A percentile compares a stretch with the other conserved stretches of the same genome.
Conservation (phyloP, 169 alveolate genomes). For the Cryptosporidium parvum region DNA sequence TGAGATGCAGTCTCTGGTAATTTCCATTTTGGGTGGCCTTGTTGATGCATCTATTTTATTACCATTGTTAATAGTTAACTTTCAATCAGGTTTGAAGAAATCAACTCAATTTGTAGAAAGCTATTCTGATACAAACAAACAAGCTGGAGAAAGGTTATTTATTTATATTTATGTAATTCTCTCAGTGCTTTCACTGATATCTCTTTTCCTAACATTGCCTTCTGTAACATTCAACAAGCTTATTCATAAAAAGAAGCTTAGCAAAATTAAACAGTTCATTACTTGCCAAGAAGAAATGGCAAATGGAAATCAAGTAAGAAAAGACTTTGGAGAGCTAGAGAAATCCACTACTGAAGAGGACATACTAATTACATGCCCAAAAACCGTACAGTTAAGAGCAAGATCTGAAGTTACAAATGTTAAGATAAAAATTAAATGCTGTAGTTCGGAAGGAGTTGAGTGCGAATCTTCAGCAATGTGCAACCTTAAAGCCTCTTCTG, state of each 20-base stretch:
- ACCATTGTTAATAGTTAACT: slow-evolving; percentile 28
- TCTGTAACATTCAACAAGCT: slow-evolving; percentile 60
- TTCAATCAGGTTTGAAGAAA: slow-evolving; percentile 25
- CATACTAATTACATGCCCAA: slow-evolving; percentile 21
- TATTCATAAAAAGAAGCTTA: slow-evolving; percentile 4
- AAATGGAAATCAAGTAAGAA: neutral
- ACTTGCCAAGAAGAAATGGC: slow-evolving; percentile 43
- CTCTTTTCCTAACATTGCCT: slow-evolving; percentile 49
- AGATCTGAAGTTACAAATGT: slow-evolving; percentile 63
- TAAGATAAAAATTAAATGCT: slow-evolving; percentile 16
- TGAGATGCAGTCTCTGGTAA: slow-evolving; percentile 66
- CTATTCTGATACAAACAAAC: neutral
- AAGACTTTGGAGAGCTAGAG: neutral
- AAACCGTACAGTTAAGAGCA: slow-evolving; percentile 9
- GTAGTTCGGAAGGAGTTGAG: neutral
- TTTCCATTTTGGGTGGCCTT: slow-evolving; percentile 68
- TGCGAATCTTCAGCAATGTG: slow-evolving; percentile 38
- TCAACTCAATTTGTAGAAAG: neutral
- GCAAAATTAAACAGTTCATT: slow-evolving; percentile 34
- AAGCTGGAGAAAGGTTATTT: slow-evolving; percentile 22
- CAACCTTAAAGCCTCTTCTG: slow-evolving; percentile 53
- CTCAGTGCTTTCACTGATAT: slow-evolving; percentile 25
- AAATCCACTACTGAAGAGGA: slow-evolving; percentile 3
- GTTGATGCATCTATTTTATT: slow-evolving; percentile 67
- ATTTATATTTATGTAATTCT: slow-evolving; percentile 47